A percentile compares a stretch with the other conserved stretches of the same genome.
Conservation (phyloP, 768 basidiomycete genomes). For the Mycena polygramma region DNA sequence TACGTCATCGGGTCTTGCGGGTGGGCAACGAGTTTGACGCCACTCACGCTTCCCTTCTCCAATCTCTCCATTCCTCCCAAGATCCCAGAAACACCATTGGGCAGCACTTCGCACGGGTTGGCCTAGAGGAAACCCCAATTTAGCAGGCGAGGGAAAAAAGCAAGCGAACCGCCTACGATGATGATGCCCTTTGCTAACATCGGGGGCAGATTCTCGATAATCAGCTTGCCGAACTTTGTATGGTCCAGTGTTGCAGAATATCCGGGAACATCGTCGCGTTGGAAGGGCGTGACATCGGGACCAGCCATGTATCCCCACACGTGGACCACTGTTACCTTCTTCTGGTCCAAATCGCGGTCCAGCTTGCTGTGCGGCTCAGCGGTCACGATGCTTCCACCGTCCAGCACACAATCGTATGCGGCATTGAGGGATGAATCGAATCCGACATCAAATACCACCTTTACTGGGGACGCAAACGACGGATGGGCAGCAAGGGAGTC, state of each 20-base stretch:
- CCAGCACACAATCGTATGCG: too few relatives aligned
- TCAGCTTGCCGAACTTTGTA: conserved; percentile 39
- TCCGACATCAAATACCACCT: neutral
- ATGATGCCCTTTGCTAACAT: conserved; percentile 51
- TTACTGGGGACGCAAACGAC: too few relatives aligned
- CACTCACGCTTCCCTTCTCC: conserved; percentile 24
- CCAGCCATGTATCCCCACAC: neutral
- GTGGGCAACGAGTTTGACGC: conserved; percentile 31
- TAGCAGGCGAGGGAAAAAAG: neutral
- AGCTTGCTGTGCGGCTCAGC: too few relatives aligned
- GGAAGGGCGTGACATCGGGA: neutral
- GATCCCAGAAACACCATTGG: conserved; percentile 60
- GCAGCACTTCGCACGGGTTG: conserved; percentile 57
- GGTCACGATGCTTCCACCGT: too few relatives aligned
- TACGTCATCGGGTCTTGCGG: conserved; percentile 22
- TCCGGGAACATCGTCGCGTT: neutral
- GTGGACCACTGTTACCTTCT: neutral
- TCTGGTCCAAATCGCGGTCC: too few relatives aligned
- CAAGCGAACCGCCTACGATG: neutral
- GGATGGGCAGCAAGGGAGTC: too few relatives aligned
- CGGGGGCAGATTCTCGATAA: conserved; percentile 39
- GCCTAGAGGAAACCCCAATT: conserved; percentile 46
- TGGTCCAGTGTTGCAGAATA: conserved; percentile 37
- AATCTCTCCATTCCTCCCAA: conserved; percentile 52
- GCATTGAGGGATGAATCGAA: too few relatives aligned